Conservation (phyloP, 352 stramenopile species). For the Globisporangium paddicum region DNA sequence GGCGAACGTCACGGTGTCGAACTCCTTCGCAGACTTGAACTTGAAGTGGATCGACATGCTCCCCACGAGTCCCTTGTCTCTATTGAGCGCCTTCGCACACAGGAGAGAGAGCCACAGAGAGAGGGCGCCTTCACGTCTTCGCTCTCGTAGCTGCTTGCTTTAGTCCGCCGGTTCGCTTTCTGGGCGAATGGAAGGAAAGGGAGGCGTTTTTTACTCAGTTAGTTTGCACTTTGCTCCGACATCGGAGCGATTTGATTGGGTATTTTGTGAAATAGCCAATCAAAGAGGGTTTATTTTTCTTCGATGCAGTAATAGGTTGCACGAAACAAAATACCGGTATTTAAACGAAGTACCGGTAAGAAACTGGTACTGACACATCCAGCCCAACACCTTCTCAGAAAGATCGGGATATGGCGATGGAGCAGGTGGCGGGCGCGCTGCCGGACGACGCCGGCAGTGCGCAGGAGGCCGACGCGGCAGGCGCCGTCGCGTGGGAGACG, state of each 20-base stretch:
- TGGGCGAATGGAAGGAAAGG: not conserved
- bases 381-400: too few relatives aligned
- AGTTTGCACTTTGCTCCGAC: not conserved
- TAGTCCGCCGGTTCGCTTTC: not conserved
- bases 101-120: not conserved
- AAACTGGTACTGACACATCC: not conserved
- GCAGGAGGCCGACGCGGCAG: not conserved
- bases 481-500: slow-evolving; percentile 3
- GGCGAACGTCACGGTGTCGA: slow-evolving; percentile 83
- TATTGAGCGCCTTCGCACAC: not conserved
- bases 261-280: not conserved
- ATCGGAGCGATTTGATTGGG: not conserved
- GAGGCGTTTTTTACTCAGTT: not conserved
- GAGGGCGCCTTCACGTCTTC: not conserved
- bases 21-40: slow-evolving; percentile 90
- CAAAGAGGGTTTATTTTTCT: not conserved
- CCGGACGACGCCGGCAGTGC: not conserved
- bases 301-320: too few relatives aligned
- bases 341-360: not conserved
- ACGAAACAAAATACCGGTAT: too few relatives aligned
- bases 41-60: slow-evolving; percentile 92
- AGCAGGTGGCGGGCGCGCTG: not conserved
- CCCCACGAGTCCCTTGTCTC: too few relatives aligned
- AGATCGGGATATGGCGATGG: not conserved
- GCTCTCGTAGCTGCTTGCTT: not conserved